These are phyloP conservation scores for Tillandsia leiboldiana DNA, from an alignment of 176 grass and related monocot species.

Conservation along the genomic window DNA sequence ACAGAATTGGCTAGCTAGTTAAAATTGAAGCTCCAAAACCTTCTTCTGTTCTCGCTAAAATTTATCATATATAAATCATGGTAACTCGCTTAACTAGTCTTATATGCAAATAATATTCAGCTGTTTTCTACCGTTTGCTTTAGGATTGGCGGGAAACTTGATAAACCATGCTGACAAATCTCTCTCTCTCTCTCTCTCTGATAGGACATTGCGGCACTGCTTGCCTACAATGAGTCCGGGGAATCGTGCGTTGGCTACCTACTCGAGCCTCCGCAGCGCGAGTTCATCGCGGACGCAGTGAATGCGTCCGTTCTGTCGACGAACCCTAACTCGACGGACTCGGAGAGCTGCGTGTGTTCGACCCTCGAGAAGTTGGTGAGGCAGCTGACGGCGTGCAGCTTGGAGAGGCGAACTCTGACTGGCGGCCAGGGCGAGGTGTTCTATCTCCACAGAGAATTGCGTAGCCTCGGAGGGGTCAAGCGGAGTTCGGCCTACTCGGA, in stretches of 20 bases:
- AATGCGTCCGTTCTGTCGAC: constrained; percentile 73
- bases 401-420: constrained; percentile 47
- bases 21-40: no score
- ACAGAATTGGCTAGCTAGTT: no score
- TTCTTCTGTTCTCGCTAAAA: no score
- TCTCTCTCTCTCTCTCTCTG: constrained; percentile 11
- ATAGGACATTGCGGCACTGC: constrained; percentile 62
- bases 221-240: constrained; percentile 63
- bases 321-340: constrained; percentile 54
- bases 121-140: no score
- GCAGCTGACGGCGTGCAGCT: constrained; percentile 81
- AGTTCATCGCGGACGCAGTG: constrained; percentile 81
- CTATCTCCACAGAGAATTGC: constrained; percentile 84
- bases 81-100: no score
- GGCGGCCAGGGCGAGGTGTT: constrained; percentile 69
- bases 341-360: constrained; percentile 57
- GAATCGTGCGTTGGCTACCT: constrained; percentile 77
- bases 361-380: constrained; percentile 79
- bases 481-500: background rate
- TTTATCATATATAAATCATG: no score
- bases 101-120: no score
- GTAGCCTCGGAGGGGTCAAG: constrained; percentile 20
- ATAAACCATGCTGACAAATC: background rate
- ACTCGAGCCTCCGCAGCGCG: constrained; percentile 52
- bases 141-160: no score